Evolutionary conservation across 345 rosid genomes (phyloP).

Genomic region (Eutrema yunnanense): DNA sequence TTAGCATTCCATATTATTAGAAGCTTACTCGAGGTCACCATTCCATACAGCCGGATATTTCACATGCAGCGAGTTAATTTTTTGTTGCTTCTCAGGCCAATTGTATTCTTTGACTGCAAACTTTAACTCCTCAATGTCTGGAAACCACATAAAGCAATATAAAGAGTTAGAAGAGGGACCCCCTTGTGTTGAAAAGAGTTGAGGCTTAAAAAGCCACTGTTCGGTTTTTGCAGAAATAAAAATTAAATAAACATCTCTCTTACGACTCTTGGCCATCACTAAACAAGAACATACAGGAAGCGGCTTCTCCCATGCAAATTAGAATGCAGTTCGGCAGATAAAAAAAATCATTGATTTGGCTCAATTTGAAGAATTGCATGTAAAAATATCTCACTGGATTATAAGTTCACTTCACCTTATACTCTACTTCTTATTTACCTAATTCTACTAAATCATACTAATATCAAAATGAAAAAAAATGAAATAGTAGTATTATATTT

Average conservation of each 20-base stretch:
- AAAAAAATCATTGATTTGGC: not conserved
- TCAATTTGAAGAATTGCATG: not conserved
- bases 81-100: conserved; percentile 66
- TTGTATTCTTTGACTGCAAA: conserved; percentile 51
- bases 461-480: not conserved
- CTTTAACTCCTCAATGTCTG: conserved; percentile 81
- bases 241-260: not conserved
- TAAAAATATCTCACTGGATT: not conserved
- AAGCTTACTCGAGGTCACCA: conserved; percentile 50
- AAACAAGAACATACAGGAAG: not conserved
- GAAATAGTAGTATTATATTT: not conserved
- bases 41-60: conserved; percentile 61
- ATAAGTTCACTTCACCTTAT: conserved; percentile 9
- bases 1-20: not conserved
- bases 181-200: not conserved
- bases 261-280: conserved; percentile 12
- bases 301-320: not conserved
- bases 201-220: conserved; percentile 9
- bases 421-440: not conserved
- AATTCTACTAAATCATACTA: not conserved
- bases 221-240: not conserved
- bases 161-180: conserved; percentile 15
- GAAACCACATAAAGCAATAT: conserved; percentile 13
- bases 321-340: not conserved
- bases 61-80: conserved; percentile 53